A percentile compares a stretch with the other conserved stretches of the same genome.
Conservation (phyloP, 306 rosid genomes). For the Oemleria cerasiformis region DNA sequence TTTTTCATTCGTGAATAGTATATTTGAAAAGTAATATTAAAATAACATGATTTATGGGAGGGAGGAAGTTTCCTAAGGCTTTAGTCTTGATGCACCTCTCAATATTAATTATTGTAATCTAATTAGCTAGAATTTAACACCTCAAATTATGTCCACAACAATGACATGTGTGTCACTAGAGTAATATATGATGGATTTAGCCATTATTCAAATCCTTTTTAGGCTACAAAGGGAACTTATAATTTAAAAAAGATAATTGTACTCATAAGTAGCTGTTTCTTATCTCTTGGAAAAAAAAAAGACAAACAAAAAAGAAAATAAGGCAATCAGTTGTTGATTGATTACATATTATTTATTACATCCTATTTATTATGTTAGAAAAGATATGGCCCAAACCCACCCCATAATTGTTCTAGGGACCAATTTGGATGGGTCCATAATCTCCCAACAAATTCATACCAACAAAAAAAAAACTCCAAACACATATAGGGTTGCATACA, state of each 20-base stretch:
- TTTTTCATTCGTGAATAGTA: too few species aligned
- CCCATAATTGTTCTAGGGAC: background rate
- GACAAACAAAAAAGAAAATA: background rate
- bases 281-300: background rate
- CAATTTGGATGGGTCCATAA: background rate
- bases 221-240: background rate
- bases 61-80: too few species aligned
- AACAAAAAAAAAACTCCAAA: too few species aligned
- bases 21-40: too few species aligned
- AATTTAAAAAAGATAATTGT: background rate
- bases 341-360: background rate
- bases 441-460: too few species aligned
- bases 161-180: background rate
- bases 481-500: too few species aligned
- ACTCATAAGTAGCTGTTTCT: background rate
- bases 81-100: too few species aligned
- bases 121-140: background rate
- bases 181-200: background rate
- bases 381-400: background rate
- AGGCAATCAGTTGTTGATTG: background rate
- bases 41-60: too few species aligned
- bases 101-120: too few species aligned
- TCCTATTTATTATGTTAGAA: too few species aligned
- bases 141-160: background rate
- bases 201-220: background rate